Conservation (phyloP, 495 filamentous ascomycete species). For the Aspergillus nidulans region DNA sequence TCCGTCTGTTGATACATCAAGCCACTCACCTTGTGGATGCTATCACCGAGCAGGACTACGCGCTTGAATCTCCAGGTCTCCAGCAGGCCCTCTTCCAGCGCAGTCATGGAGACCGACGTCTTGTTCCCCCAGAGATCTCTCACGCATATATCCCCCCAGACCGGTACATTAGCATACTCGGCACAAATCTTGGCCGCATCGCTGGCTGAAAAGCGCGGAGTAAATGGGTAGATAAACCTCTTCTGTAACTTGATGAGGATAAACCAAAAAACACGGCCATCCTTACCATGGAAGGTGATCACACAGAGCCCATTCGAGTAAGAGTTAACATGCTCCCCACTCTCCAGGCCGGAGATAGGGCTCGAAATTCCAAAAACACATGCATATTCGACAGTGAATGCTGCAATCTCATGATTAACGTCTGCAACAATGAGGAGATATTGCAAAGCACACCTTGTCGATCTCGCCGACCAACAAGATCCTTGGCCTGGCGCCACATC, state of each 20-base stretch:
- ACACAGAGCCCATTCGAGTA: background rate
- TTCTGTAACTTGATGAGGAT: background rate
- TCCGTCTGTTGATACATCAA: no score
- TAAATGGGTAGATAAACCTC: background rate
- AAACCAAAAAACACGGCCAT: background rate
- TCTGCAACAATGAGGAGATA: no score
- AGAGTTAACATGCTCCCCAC: background rate
- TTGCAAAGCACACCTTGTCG: no score
- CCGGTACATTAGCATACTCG: background rate
- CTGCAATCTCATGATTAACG: background rate
- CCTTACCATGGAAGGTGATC: background rate
- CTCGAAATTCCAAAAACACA: background rate
- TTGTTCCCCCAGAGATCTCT: constrained; percentile 1
- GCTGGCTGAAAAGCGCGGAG: background rate
- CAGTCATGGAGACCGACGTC: background rate
- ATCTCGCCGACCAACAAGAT: background rate
- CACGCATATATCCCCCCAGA: background rate
- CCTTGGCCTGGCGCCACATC: background rate
- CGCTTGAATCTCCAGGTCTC: constrained; percentile 11
- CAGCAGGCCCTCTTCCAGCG: constrained; percentile 12
- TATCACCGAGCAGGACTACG: constrained; percentile 15
- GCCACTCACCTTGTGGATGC: constrained; percentile 10
- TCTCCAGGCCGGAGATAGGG: background rate
- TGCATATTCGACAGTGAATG: background rate
- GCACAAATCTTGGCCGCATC: background rate